These are phyloP conservation scores for Stropharia rugosoannulata DNA, from an alignment of 768 basidiomycete species.

Conservation along the genomic window DNA sequence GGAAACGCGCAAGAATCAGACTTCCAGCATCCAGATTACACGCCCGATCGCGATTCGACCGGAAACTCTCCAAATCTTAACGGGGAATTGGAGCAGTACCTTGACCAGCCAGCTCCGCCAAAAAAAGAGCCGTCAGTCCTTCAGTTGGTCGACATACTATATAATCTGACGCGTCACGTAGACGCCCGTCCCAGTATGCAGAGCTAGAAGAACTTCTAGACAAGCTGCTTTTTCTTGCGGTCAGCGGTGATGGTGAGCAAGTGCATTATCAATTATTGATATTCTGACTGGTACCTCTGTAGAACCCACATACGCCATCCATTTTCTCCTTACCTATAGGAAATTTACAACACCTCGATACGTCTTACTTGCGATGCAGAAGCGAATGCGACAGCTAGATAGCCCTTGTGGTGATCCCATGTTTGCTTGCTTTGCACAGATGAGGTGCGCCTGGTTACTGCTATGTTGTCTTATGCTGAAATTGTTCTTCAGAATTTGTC, in stretches of 20 bases:
- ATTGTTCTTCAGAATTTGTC: conserved; percentile 60
- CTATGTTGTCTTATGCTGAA: conserved; percentile 2
- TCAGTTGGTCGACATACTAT: conserved; percentile 5
- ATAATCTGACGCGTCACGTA: conserved; percentile 12
- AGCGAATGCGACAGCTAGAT: conserved; percentile 78
- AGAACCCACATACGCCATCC: conserved; percentile 78
- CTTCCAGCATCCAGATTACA: conserved; percentile 9
- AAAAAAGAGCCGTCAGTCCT: conserved; percentile 56
- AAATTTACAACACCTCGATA: conserved; percentile 79
- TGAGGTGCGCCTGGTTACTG: conserved; percentile 52
- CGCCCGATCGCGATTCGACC: conserved; percentile 5
- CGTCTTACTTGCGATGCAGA: conserved; percentile 84
- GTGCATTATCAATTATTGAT: neutral
- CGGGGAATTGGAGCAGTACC: conserved; percentile 20
- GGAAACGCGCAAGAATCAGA: conserved; percentile 4
- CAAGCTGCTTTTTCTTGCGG: conserved; percentile 77
- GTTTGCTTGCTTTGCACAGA: conserved; percentile 86
- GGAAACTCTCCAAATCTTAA: conserved; percentile 13
- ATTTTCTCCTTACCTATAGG: conserved; percentile 84
- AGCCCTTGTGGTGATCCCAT: conserved; percentile 74
- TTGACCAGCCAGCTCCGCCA: conserved; percentile 29
- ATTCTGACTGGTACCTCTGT: conserved; percentile 2
- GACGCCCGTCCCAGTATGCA: conserved; percentile 67
- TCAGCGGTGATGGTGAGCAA: conserved; percentile 76
- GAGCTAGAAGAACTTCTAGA: conserved; percentile 79